phyloP scores from a whole-genome alignment of 2,329 filamentous ascomycete genomes.

The Colletotrichum sp. region DNA sequence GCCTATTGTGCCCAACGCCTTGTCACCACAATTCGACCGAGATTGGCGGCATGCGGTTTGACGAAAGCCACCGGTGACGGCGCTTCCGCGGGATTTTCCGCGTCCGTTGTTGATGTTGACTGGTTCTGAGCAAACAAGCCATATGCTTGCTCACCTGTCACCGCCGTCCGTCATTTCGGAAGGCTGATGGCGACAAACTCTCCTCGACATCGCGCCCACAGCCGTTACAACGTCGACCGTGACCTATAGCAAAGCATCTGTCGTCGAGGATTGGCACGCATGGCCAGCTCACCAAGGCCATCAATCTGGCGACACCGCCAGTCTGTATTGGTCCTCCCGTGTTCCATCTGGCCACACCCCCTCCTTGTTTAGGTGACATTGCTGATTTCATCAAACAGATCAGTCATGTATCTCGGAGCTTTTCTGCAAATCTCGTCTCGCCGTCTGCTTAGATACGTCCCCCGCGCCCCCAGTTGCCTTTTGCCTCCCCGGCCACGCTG shows the following conservation, averaged over 20 bases:
- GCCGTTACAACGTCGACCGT: not conserved
- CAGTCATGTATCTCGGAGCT: slow-evolving; percentile 10
- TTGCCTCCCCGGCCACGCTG: slow-evolving; percentile 1
- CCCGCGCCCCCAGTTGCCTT: not conserved
- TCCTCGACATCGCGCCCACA: not conserved
- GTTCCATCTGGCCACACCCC: not conserved
- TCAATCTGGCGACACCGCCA: not conserved
- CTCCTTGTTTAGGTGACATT: not conserved
- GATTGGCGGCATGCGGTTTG: not conserved
- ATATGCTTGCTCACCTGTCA: slow-evolving; percentile 3
- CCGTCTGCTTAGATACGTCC: not conserved
- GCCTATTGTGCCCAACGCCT: not conserved
- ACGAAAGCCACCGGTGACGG: not conserved
- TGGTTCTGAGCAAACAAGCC: not conserved
- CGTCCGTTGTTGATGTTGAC: not conserved
- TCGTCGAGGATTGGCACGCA: not conserved
- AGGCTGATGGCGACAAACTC: slow-evolving; percentile 6
- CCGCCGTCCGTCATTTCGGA: not conserved
- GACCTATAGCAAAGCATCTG: not conserved
- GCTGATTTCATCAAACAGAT: slow-evolving; percentile 3
- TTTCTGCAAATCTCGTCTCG: slow-evolving; percentile 17
- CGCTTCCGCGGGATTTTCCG: not conserved
- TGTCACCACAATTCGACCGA: not conserved
- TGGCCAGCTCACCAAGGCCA: not conserved
- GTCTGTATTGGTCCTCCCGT: not conserved